Evolutionary conservation across 2,329 filamentous ascomycete species (phyloP).

Genomic region (Fusarium sublunatum): DNA sequence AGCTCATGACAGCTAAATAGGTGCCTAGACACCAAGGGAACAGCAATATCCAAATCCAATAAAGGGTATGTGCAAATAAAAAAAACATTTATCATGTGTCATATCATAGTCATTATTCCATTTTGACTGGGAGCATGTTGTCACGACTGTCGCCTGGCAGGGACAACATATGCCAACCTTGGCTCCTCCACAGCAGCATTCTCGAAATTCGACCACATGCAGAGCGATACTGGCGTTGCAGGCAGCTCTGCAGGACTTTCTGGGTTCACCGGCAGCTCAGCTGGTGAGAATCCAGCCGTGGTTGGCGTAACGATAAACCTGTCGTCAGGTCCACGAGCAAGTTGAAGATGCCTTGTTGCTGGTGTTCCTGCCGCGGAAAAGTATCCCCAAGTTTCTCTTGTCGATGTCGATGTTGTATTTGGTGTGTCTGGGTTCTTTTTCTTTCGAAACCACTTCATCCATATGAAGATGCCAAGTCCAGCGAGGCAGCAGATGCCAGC

Average conservation of each 20-base stretch:
- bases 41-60: slow-evolving; percentile 4
- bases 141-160: slow-evolving; percentile 23
- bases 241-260: slow-evolving; percentile 43
- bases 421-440: slow-evolving; percentile 15
- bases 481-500: slow-evolving; percentile 40
- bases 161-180: slow-evolving; percentile 44
- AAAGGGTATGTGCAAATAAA: slow-evolving; percentile 19
- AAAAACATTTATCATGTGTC: slow-evolving; percentile 27
- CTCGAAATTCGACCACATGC: slow-evolving; percentile 45
- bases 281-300: slow-evolving; percentile 37
- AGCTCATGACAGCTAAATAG: not conserved
- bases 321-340: slow-evolving; percentile 42
- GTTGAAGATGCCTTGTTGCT: slow-evolving; percentile 32
- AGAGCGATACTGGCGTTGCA: slow-evolving; percentile 45
- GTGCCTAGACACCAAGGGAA: slow-evolving; percentile 1
- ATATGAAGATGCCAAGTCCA: slow-evolving; percentile 42
- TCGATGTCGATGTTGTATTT: not conserved
- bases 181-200: slow-evolving; percentile 44
- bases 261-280: slow-evolving; percentile 13
- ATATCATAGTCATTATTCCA: slow-evolving; percentile 29
- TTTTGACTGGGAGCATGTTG: not conserved
- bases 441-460: slow-evolving; percentile 45
- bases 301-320: slow-evolving; percentile 44
- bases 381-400: slow-evolving; percentile 36
- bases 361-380: slow-evolving; percentile 34